phyloP scores from a whole-genome alignment of 306 rosid species.

The Crotalaria pallida region DNA sequence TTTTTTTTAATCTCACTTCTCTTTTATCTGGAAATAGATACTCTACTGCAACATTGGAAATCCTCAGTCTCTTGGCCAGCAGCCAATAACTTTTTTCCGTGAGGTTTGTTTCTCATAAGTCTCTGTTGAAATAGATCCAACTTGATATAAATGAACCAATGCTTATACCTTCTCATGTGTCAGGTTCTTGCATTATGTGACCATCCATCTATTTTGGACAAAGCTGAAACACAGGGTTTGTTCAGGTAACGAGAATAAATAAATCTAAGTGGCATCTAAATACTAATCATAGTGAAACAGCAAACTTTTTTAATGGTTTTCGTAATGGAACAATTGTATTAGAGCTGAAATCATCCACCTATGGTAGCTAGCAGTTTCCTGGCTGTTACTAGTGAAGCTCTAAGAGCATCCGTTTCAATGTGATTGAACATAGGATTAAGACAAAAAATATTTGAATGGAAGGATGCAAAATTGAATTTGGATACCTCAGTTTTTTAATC shows the following conservation, averaged over 20 bases:
- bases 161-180: conserved; percentile 13
- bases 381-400: not conserved
- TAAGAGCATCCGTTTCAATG: not conserved
- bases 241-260: conserved; percentile 61
- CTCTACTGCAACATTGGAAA: conserved; percentile 94
- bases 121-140: not conserved
- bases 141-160: not conserved
- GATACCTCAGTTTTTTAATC: not conserved
- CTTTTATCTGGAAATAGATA: conserved; percentile 43
- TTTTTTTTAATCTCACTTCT: not conserved
- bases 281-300: conserved; percentile 2
- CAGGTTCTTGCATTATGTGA: conserved; percentile 92
- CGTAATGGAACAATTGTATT: not conserved
- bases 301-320: not conserved
- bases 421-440: not conserved
- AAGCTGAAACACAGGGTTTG: conserved; percentile 79
- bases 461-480: conserved; percentile 8
- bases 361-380: not conserved
- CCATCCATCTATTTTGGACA: conserved; percentile 85
- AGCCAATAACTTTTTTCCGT: conserved; percentile 72
- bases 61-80: conserved; percentile 95
- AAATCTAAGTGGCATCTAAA: conserved; percentile 10
- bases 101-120: conserved; percentile 61
- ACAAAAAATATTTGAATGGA: not conserved
- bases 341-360: not conserved